Evolutionary conservation across 306 rosid species (phyloP).

Genomic region (Prunus campanulata): DNA sequence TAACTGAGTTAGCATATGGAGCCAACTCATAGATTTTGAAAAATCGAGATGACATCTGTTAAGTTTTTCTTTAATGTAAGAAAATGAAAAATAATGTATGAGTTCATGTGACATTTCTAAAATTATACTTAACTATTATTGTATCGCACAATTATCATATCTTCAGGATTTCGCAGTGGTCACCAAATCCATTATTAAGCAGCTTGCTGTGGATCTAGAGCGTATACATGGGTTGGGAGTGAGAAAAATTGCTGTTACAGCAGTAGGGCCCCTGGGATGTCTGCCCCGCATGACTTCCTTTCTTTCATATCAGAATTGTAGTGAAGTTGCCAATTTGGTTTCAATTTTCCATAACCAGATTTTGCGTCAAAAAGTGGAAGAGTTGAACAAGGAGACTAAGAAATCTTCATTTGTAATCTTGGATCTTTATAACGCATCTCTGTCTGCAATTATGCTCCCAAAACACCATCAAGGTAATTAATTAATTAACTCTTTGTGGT

Average conservation of each 20-base stretch:
- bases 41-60: too few species aligned
- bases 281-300: conserved; percentile 15
- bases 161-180: conserved; percentile 26
- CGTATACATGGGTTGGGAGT: conserved; percentile 43
- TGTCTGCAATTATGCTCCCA: too few species aligned
- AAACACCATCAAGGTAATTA: too few species aligned
- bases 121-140: too few species aligned
- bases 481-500: too few species aligned
- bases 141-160: too few species aligned
- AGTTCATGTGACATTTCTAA: too few species aligned
- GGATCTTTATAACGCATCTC: conserved; percentile 33
- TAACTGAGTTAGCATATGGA: too few species aligned
- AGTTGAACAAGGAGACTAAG: conserved; percentile 18
- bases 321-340: conserved; percentile 14
- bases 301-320: conserved; percentile 20
- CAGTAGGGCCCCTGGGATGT: conserved; percentile 51
- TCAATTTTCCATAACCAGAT: conserved; percentile 36
- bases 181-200: conserved; percentile 30
- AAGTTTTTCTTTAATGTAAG: too few species aligned
- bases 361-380: conserved; percentile 22
- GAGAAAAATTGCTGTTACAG: conserved; percentile 32
- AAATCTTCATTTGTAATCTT: conserved; percentile 20
- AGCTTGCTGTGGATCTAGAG: conserved; percentile 28
- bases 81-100: too few species aligned
- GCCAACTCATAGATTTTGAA: too few species aligned